phyloP scores from a whole-genome alignment of 768 basidiomycete species.

The Trametes cingulata region DNA sequence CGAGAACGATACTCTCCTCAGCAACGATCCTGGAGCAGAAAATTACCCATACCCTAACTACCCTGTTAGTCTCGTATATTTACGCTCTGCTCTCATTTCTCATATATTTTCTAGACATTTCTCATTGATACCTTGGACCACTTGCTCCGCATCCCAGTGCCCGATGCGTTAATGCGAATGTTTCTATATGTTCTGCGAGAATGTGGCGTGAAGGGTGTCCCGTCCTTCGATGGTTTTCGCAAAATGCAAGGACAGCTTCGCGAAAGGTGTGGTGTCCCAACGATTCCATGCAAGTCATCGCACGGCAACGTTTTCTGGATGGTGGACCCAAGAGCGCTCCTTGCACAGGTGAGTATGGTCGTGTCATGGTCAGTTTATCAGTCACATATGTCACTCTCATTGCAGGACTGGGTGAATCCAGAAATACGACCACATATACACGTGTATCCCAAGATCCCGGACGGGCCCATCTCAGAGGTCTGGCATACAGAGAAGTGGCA shows the following conservation, averaged over 20 bases:
- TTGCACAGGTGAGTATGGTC: constrained; percentile 5
- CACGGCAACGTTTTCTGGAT: constrained; percentile 18
- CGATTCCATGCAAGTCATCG: not conserved
- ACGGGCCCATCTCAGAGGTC: constrained; percentile 16
- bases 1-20: no score
- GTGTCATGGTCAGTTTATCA: no score
- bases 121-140: constrained; percentile 9
- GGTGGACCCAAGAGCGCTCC: constrained; percentile 8
- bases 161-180: not conserved
- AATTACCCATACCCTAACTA: no score
- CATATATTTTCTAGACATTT: not conserved
- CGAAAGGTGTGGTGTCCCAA: not conserved
- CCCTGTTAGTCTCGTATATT: no score
- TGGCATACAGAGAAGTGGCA: constrained; percentile 20
- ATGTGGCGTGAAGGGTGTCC: constrained; percentile 10
- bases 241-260: constrained; percentile 8
- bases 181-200: constrained; percentile 14
- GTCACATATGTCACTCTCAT: not conserved
- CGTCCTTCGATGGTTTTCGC: constrained; percentile 6
- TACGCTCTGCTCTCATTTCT: not conserved
- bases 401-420: constrained; percentile 24
- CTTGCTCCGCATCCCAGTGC: constrained; percentile 10
- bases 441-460: constrained; percentile 18
- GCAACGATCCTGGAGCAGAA: no score
- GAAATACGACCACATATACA: constrained; percentile 11